phyloP scores from a whole-genome alignment of 1,284 basidiomycete genomes.

The Trichosporon inkin region DNA sequence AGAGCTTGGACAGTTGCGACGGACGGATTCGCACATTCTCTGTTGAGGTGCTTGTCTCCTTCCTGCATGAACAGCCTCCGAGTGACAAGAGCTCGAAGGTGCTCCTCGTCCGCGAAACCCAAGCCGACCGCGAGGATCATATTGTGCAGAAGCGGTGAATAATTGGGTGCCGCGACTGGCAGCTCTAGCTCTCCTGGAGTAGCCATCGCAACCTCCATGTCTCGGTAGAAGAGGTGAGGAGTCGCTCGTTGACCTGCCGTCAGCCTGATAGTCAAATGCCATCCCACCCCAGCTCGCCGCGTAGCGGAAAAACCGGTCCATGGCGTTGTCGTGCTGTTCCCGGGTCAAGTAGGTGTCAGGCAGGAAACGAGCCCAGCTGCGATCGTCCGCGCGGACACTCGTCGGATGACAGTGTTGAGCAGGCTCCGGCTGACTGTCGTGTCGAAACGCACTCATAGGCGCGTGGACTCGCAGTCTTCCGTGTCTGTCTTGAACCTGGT shows the following conservation, averaged over 20 bases:
- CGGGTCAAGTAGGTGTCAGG: conserved; percentile 23
- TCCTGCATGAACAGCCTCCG: conserved; percentile 56
- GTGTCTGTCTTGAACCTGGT: conserved; percentile 21
- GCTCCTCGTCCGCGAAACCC: conserved; percentile 58
- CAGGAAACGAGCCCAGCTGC: conserved; percentile 11
- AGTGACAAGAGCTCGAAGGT: conserved; percentile 53
- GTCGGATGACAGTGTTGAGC: conserved; percentile 12
- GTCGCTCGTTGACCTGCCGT: conserved; percentile 15
- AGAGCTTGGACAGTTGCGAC: conserved; percentile 60
- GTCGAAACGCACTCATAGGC: conserved; percentile 18
- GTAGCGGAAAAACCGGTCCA: conserved; percentile 36
- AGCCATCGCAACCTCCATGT: conserved; percentile 20
- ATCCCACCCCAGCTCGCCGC: conserved; percentile 29
- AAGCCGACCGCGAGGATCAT: conserved; percentile 60
- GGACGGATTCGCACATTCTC: conserved; percentile 59
- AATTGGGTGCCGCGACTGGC: conserved; percentile 54
- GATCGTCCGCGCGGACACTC: neutral
- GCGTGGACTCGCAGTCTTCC: conserved; percentile 23
- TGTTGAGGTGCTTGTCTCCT: conserved; percentile 58
- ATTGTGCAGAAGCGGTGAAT: conserved; percentile 69
- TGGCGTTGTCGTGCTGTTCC: conserved; percentile 25
- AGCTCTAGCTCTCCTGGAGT: conserved; percentile 43
- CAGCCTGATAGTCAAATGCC: neutral
- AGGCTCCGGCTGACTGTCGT: conserved; percentile 2
- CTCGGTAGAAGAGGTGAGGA: conserved; percentile 24